Evolutionary conservation across 2,329 filamentous ascomycete species (phyloP).

Genomic region (Aspergillus glaucus): DNA sequence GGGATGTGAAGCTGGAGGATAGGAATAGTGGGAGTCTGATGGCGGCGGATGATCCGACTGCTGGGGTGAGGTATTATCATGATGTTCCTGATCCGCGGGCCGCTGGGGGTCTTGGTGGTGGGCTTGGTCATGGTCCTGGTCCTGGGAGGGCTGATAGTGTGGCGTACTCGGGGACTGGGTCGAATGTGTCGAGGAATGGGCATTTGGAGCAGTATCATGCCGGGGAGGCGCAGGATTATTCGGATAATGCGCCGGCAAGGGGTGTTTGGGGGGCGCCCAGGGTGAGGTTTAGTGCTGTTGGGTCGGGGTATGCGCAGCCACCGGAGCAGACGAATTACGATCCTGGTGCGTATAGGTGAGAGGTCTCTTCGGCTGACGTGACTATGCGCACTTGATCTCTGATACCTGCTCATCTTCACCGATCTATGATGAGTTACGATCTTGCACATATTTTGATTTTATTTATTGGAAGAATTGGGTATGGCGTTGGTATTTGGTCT

Average conservation of each 20-base stretch:
- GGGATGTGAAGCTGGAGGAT: conserved; percentile 30
- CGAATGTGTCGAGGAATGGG: not conserved
- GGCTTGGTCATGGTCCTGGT: conserved; percentile 2
- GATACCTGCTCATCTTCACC: not conserved
- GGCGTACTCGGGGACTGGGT: too few species aligned
- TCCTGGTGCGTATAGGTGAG: conserved; percentile 25
- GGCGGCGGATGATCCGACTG: not conserved
- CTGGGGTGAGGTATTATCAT: not conserved
- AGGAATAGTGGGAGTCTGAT: not conserved
- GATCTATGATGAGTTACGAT: conserved; percentile 8
- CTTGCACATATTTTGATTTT: conserved; percentile 1
- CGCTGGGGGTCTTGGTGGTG: not conserved
- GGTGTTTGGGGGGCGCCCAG: conserved; percentile 12
- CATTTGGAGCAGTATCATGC: conserved; percentile 17
- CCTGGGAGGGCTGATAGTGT: not conserved
- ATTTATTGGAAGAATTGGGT: not conserved
- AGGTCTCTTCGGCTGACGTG: not conserved
- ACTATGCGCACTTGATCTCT: not conserved
- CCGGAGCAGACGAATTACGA: conserved; percentile 32
- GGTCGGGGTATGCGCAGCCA: conserved; percentile 19
- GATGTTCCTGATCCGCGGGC: too few species aligned
- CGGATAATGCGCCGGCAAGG: conserved; percentile 18
- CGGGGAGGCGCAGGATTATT: conserved; percentile 22
- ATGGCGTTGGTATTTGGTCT: not conserved
- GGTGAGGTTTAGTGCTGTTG: conserved; percentile 17